Base-by-base conservation (phyloP, 1,139 yeast species). In the Nadsonia starkeyi-henricii region DNA sequence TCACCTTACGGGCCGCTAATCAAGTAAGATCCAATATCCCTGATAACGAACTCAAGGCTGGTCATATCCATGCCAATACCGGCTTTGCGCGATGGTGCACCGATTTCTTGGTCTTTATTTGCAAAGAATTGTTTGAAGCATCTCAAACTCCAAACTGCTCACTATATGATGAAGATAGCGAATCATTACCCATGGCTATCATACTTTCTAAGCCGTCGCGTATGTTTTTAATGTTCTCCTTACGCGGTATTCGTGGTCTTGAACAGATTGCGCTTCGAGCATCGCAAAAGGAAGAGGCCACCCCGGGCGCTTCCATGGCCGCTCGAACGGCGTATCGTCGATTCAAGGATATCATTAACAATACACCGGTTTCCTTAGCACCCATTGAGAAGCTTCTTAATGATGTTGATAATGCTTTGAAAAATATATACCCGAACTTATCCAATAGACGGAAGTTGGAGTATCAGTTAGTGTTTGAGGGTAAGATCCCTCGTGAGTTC, bases 31-130 rank as follows among this genome's bases (percentile, higher is more conserved):
- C 36, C 48, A 17, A 52, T 50, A 33, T 50, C 50, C 45, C 53
- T 28, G 85, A 81, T 56, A 72, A 79, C 0, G 71, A 74, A 18
- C 74, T 49, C 62, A 83, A 57, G 77, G 79, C 46, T 78, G 79
- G 59, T 68, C 61, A 78, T 52, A 70, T 81, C 5, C 65, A 79
- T 50, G 75, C 83, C 19, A 70, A 82, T 47, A 62, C 83, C 20
- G 95, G 95, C 0, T 74, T 79, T 42, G 74, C 81, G n/a, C 73
- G 85, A 55, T 86, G 95, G 94, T 71, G 81, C 51, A 70, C 83
- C 42, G 95, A 85, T 59, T 72, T 84, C 50, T 69, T 84, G 56
- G 75, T 78, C 0, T 77, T 75, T 52, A 62, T 82, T 45, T 76
- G 78, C 51, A 93, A 85, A 60, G 94, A 85, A 54, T 62, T 86